Evolutionary conservation across 305 asterid genomes (phyloP).

Genomic region (Fraxinus velutina): DNA sequence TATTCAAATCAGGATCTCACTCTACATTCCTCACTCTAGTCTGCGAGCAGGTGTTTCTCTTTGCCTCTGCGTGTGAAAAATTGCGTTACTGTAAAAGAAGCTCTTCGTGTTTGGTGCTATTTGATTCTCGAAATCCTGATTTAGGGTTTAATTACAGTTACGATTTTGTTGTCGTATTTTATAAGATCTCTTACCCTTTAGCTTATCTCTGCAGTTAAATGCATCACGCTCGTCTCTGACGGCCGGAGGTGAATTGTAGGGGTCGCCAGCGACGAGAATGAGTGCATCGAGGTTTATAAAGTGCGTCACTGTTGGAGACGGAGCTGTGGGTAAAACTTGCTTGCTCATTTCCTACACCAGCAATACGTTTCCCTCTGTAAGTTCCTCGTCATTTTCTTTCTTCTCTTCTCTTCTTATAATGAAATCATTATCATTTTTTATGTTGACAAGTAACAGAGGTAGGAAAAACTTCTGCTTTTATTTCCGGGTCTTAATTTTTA

Average conservation of each 20-base stretch:
- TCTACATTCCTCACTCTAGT: background rate
- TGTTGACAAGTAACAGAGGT: background rate
- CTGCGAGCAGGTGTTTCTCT: conserved; percentile 13
- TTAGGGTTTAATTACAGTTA: conserved; percentile 26
- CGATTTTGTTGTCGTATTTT: conserved; percentile 23
- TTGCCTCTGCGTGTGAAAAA: background rate
- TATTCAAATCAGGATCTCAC: background rate
- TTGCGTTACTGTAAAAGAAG: conserved; percentile 2
- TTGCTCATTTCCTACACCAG: conserved; percentile 66
- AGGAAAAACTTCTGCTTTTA: background rate
- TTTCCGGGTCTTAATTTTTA: background rate
- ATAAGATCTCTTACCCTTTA: conserved; percentile 1
- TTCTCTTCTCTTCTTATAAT: background rate
- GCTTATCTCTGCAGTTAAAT: conserved; percentile 17
- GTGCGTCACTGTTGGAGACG: conserved; percentile 69
- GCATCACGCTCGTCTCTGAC: conserved; percentile 16
- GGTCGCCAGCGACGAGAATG: conserved; percentile 45
- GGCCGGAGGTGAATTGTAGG: conserved; percentile 17
- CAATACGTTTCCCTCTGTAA: conserved; percentile 66
- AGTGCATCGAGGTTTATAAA: conserved; percentile 62
- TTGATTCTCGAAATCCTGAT: background rate
- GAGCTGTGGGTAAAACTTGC: conserved; percentile 76
- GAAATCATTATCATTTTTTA: background rate
- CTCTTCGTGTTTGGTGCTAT: conserved; percentile 17
- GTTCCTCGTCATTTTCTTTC: conserved; percentile 9